A percentile compares a stretch with the other conserved stretches of the same genome.
Evolutionary conservation across 2,329 filamentous ascomycete species (phyloP).

Genomic region (Dactylonectria macrodidyma): DNA sequence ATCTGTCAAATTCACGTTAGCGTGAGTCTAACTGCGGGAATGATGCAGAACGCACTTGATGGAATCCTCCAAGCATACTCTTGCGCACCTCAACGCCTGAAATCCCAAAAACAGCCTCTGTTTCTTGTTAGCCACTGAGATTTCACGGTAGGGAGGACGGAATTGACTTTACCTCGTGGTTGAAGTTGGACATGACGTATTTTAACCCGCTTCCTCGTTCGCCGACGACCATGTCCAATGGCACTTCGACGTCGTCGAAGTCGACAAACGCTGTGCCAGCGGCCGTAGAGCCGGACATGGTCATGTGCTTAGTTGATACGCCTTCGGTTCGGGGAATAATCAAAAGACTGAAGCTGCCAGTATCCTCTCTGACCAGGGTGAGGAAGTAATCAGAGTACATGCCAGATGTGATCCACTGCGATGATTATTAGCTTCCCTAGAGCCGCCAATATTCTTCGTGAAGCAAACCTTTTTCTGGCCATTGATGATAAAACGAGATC

Average conservation of each 20-base stretch:
- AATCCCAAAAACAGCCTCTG: constrained; percentile 24
- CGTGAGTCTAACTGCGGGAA: background rate
- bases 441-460: background rate
- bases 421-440: background rate
- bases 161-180: constrained; percentile 13
- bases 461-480: constrained; percentile 24
- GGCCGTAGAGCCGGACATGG: constrained; percentile 20
- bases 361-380: constrained; percentile 14
- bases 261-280: constrained; percentile 22
- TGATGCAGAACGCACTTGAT: background rate
- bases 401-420: constrained; percentile 26
- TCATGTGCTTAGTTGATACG: constrained; percentile 24
- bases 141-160: background rate
- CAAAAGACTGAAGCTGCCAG: constrained; percentile 8
- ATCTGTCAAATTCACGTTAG: background rate
- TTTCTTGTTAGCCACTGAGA: background rate
- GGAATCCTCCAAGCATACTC: constrained; percentile 26
- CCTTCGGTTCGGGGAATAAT: constrained; percentile 17
- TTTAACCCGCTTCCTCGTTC: constrained; percentile 19
- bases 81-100: constrained; percentile 20
- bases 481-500: constrained; percentile 18
- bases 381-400: constrained; percentile 29
- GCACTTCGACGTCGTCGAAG: constrained; percentile 11
- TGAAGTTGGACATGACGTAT: constrained; percentile 24
- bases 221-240: constrained; percentile 16